Evolutionary conservation across 768 basidiomycete genomes (phyloP), one percentile per base, ranked within the genome.

Genomic region (Lentinula raphanica): DNA sequence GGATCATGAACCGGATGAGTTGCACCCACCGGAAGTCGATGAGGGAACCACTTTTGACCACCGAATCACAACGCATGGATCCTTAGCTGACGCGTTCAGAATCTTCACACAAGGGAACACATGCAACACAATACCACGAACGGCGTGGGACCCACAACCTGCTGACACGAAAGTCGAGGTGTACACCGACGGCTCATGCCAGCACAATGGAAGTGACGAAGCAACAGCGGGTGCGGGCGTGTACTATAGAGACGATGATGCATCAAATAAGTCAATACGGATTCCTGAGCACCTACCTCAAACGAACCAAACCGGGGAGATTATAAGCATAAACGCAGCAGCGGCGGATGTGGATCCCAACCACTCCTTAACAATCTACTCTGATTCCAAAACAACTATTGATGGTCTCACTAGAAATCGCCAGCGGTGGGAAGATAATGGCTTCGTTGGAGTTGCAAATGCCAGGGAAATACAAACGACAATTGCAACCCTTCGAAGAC

Each of bases 401-500:
- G 49, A 49, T 25, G 17, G 28, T 8, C 19, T 49, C 17, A 23
- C 17, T 11, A 9, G 28, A 13, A 49, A 49, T 17, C 17, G 23
- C 17, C 17, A 49, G 5, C 19, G 49, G 17, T 17, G 17, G 19
- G 49, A 49, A 23, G 49, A 49, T 29, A 21, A n/a, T 17, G 49
- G 49, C 49, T 49, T 23, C n/a, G 28, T 17, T n/a, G 49, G 28
- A 23, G 28, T 49, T 7, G 17, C 19, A 8, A 49, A 49, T 25
- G 32, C 23, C 17, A 17, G 8, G n/a, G 35, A 54, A 15, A 5
- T 21, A 11, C 27, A 8, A 54, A 35, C 23, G n/a, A 54, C 53
- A 4, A 31, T 54, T 21, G 53, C 50, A 39, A 35, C 42, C 12
- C 44, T 71, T 6, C 13, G 64, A 25, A 1, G 8, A 3, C 36